phyloP scores from a whole-genome alignment of 306 rosid species.

The Trifolium subterraneum region DNA sequence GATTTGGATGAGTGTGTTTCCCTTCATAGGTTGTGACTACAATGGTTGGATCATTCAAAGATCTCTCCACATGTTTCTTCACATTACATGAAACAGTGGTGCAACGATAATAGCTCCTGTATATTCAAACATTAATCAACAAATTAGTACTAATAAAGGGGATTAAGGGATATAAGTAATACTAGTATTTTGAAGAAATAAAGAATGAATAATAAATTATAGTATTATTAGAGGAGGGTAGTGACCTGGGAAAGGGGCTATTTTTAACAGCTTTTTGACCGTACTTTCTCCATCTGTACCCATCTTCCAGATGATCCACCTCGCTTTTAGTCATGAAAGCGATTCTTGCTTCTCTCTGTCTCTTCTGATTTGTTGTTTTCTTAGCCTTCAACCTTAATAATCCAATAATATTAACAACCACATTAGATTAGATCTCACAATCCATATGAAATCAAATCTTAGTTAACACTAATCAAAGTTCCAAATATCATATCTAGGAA shows the following conservation, averaged over 20 bases:
- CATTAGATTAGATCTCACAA: conserved; percentile 17
- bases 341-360: conserved; percentile 71
- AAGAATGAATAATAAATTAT: too few relatives aligned
- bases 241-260: conserved; percentile 90
- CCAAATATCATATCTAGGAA: not conserved
- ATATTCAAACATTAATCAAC: not conserved
- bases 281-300: conserved; percentile 98
- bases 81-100: conserved; percentile 80
- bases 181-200: not conserved
- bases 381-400: conserved; percentile 65
- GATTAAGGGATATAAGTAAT: not conserved
- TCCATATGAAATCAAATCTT: not conserved
- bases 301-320: conserved; percentile 98
- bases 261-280: conserved; percentile 96
- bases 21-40: conserved; percentile 97
- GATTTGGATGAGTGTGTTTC: conserved; percentile 80
- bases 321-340: conserved; percentile 97
- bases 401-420: conserved; percentile 9
- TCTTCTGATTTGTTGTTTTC: conserved; percentile 67
- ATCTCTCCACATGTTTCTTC: conserved; percentile 92
- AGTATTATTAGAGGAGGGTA: not conserved
- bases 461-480: not conserved
- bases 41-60: conserved; percentile 63
- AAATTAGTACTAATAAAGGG: not conserved
- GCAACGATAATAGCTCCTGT: conserved; percentile 97